These are phyloP conservation scores for Liriodendron chinense DNA, from an alignment of 164 flowering plant species.

Conservation along the genomic window DNA sequence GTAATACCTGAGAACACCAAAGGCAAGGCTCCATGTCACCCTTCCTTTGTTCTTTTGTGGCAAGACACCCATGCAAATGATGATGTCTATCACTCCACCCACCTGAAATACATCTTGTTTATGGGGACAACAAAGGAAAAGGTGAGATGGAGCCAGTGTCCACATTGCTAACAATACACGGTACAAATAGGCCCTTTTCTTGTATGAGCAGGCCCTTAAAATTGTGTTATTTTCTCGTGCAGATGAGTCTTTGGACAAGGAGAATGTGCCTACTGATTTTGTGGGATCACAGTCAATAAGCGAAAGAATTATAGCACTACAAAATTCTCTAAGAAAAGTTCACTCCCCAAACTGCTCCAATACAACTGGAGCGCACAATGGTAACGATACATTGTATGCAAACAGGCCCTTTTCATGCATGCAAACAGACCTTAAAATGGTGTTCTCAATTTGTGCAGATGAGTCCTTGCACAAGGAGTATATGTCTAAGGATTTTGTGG, in stretches of 20 bases:
- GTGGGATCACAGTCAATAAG: constrained; percentile 29
- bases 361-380: background rate
- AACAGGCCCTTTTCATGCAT: background rate
- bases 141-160: background rate
- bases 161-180: background rate
- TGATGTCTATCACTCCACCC: background rate
- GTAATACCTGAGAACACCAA: too few species aligned
- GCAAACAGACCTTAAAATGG: background rate
- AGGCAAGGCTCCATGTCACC: too few species aligned
- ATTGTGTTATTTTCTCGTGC: constrained; percentile 2
- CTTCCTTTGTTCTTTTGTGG: background rate
- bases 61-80: background rate
- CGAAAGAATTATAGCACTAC: constrained; percentile 22
- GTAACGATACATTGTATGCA: background rate
- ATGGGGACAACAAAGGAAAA: background rate
- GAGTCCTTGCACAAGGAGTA: constrained; percentile 15
- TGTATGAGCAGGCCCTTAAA: too few species aligned
- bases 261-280: constrained; percentile 11
- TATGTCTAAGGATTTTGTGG: constrained; percentile 2
- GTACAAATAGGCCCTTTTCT: background rate
- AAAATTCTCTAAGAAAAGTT: constrained; percentile 45
- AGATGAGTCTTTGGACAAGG: constrained; percentile 25
- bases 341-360: constrained; percentile 64
- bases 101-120: background rate
- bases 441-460: background rate